Base-by-base conservation (phyloP, 192 early-diverging fungal species). In the Gamsiella multidivaricata region DNA sequence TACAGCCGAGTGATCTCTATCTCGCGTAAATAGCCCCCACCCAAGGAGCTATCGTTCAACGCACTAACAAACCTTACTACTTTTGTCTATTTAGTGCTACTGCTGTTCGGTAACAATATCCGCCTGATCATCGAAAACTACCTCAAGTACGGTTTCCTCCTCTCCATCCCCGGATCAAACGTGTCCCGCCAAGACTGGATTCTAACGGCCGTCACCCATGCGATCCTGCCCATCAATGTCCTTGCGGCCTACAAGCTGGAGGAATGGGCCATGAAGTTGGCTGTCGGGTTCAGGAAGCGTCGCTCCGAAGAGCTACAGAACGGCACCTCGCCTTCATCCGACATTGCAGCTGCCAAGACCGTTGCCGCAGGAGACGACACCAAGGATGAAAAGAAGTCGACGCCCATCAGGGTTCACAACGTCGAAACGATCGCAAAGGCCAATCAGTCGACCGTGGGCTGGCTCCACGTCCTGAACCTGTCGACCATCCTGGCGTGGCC, bases 61-160 rank as follows among this genome's bases (percentile, higher is more conserved):
- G n/a, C n/a, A n/a, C n/a, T n/a, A n/a, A n/a, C n/a, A n/a, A n/a
- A n/a, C 12, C n/a, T 75, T 14, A 14, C 41, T n/a, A 41, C 37
- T 50, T 33, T 45, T 22, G 53, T 68, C 14, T 72, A 20, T 5
- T 33, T 64, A 83, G 86, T 95, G 87, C 85, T 96, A 42, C 71
- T 94, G 14, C 88, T 96, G 25, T 90, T 86, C 50, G 95, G 92
- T 26, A 91, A 90, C 73, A 93, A 93, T 57, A 79, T 95, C 43
- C 91, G 95, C 6, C 84, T 95, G 51, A 89, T 94, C 42, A 90
- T 95, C 45, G 95, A 96, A 69, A 96, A 96, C 75, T 93, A 91
- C 69, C 74, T 91, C 69, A 95, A 96, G 70, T 95, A 96, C 59
- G 95, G 95, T 36, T 87, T 95, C 32, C 80, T 95, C 25, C 85